Evolutionary conservation across 192 early-diverging fungal species (phyloP).

Genomic region (Fimicolochytrium jonesii): DNA sequence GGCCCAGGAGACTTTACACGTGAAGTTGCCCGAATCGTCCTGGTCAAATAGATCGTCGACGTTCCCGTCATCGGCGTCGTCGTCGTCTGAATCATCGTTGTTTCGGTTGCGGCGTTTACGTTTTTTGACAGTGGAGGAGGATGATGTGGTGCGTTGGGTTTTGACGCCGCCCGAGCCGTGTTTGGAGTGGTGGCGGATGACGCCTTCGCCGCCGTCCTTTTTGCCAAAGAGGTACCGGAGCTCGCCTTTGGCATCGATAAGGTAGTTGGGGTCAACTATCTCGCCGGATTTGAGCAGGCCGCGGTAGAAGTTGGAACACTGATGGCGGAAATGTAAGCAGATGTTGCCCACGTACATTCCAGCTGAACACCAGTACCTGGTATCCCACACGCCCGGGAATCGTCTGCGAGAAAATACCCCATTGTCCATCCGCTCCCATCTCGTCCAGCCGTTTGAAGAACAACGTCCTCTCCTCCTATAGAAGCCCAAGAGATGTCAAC

Average conservation of each 20-base stretch:
- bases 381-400: conserved; percentile 96
- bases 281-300: conserved; percentile 82
- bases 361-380: too few species aligned
- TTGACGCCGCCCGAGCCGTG: conserved; percentile 45
- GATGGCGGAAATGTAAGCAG: not conserved
- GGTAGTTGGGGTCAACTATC: conserved; percentile 88
- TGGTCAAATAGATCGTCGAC: conserved; percentile 40
- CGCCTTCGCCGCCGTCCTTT: conserved; percentile 74
- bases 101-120: conserved; percentile 48
- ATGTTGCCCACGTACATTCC: not conserved
- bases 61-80: conserved; percentile 58
- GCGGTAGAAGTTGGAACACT: conserved; percentile 97
- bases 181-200: conserved; percentile 70
- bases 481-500: not conserved
- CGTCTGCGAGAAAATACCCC: conserved; percentile 94
- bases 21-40: conserved; percentile 65
- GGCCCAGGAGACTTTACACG: conserved; percentile 52
- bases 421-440: conserved; percentile 91
- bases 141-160: conserved; percentile 20
- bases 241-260: conserved; percentile 84
- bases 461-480: conserved; percentile 72
- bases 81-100: conserved; percentile 51
- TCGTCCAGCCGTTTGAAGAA: conserved; percentile 82
- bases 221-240: conserved; percentile 89
- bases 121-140: conserved; percentile 19